phyloP scores from a whole-genome alignment of 192 early-diverging fungal genomes.

The Umbelopsis vinacea region DNA sequence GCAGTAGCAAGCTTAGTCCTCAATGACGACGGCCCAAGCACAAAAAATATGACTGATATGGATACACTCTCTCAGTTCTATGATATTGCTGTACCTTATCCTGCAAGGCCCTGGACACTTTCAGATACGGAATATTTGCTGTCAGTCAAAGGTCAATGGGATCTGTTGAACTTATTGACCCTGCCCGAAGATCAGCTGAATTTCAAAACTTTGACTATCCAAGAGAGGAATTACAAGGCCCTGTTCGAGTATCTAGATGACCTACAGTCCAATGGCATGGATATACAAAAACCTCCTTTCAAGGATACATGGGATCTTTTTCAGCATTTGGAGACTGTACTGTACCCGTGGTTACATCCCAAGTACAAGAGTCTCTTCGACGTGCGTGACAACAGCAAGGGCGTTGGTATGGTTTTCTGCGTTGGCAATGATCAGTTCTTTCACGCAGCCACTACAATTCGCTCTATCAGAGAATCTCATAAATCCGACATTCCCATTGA shows the following conservation, averaged over 20 bases:
- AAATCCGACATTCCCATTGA: conserved; percentile 57
- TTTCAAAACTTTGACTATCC: conserved; percentile 9
- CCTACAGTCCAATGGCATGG: neutral
- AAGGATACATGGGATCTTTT: conserved; percentile 30
- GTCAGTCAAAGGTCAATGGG: neutral
- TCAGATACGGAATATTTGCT: conserved; percentile 9
- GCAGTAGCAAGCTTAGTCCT: too few relatives aligned
- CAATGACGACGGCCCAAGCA: too few relatives aligned
- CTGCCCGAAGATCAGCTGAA: conserved; percentile 4
- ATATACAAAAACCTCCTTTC: conserved; percentile 8
- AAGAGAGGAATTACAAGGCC: conserved; percentile 24
- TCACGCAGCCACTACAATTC: conserved; percentile 43
- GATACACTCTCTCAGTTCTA: neutral
- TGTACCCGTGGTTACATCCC: conserved; percentile 32
- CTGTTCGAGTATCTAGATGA: conserved; percentile 24
- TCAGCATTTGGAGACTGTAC: conserved; percentile 20
- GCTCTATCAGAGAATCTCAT: conserved; percentile 38
- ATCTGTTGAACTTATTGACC: conserved; percentile 3
- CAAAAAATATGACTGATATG: neutral
- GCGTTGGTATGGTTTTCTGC: conserved; percentile 32
- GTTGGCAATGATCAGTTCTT: conserved; percentile 48
- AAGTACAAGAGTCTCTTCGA: conserved; percentile 28
- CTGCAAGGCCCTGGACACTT: neutral
- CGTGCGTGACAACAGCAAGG: conserved; percentile 17
- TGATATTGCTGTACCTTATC: conserved; percentile 13